Conservation (phyloP, 495 filamentous ascomycete species). For the Emericellopsis terricola region DNA sequence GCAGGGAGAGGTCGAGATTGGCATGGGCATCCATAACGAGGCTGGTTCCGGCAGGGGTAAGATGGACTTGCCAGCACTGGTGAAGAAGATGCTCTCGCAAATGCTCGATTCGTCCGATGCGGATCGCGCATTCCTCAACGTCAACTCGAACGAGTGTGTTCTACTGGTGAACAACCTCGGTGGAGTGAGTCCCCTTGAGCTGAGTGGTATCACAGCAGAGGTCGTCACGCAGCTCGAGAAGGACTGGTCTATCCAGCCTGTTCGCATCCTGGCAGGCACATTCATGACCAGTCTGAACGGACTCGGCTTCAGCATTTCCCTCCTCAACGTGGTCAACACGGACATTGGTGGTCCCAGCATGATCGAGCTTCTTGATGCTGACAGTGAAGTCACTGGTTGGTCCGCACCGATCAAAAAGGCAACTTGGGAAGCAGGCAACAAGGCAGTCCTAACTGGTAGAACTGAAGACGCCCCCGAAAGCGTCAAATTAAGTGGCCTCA, state of each 20-base stretch:
- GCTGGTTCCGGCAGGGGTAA: constrained; percentile 58
- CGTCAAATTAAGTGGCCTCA: constrained; percentile 49
- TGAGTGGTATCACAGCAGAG: constrained; percentile 79
- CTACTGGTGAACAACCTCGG: constrained; percentile 88
- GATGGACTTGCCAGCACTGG: constrained; percentile 47
- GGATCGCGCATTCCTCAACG: constrained; percentile 63
- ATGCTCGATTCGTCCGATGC: constrained; percentile 61
- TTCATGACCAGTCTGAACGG: constrained; percentile 86
- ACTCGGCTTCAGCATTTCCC: constrained; percentile 73
- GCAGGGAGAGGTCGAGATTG: constrained; percentile 69
- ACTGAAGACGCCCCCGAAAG: constrained; percentile 22
- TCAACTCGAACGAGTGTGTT: constrained; percentile 46
- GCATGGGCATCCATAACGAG: constrained; percentile 99
- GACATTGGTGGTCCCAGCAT: constrained; percentile 64
- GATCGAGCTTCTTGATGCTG: constrained; percentile 74
- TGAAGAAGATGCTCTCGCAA: constrained; percentile 63
- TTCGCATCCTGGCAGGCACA: constrained; percentile 45
- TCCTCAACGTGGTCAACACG: constrained; percentile 68
- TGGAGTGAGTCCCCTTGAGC: constrained; percentile 74
- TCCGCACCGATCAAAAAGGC: constrained; percentile 46
- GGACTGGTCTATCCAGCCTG: constrained; percentile 52
- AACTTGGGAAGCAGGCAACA: constrained; percentile 37
- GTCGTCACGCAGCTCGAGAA: constrained; percentile 58
- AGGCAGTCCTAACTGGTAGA: constrained; percentile 21
- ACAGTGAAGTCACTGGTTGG: constrained; percentile 77